These are phyloP conservation scores for Ceratocystis variospora DNA, from an alignment of 2,329 filamentous ascomycete species.

Conservation along the genomic window DNA sequence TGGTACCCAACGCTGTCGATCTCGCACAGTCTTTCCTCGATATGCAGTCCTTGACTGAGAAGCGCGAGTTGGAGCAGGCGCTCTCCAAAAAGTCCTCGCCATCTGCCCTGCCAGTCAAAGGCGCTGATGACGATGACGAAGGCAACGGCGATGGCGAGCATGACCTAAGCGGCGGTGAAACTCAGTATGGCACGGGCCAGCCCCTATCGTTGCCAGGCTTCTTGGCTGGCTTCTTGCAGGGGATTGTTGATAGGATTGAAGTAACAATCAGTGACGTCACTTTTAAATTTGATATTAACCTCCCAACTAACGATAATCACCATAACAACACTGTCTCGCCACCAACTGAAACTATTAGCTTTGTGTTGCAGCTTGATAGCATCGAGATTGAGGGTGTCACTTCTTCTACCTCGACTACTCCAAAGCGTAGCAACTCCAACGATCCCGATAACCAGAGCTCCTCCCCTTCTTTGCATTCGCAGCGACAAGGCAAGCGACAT, in stretches of 20 bases:
- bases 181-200: constrained; percentile 53
- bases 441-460: neutral
- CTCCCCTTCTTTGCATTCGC: neutral
- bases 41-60: constrained; percentile 52
- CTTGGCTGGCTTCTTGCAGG: constrained; percentile 57
- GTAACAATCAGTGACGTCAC: constrained; percentile 51
- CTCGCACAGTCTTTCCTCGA: constrained; percentile 68
- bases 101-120: constrained; percentile 32
- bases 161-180: constrained; percentile 40
- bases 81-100: constrained; percentile 38
- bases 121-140: constrained; percentile 48
- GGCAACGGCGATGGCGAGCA: constrained; percentile 46
- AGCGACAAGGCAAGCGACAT: constrained; percentile 46
- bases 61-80: constrained; percentile 53
- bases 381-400: constrained; percentile 56
- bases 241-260: constrained; percentile 57
- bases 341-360: constrained; percentile 34
- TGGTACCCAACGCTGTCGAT: constrained; percentile 55
- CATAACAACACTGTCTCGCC: neutral
- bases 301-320: constrained; percentile 23
- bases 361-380: constrained; percentile 50
- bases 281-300: constrained; percentile 49
- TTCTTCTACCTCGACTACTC: neutral
- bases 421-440: neutral
- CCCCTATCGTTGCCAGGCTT: constrained; percentile 55